Conservation (phyloP, 768 basidiomycete species). For the Clathrus columnatus region DNA sequence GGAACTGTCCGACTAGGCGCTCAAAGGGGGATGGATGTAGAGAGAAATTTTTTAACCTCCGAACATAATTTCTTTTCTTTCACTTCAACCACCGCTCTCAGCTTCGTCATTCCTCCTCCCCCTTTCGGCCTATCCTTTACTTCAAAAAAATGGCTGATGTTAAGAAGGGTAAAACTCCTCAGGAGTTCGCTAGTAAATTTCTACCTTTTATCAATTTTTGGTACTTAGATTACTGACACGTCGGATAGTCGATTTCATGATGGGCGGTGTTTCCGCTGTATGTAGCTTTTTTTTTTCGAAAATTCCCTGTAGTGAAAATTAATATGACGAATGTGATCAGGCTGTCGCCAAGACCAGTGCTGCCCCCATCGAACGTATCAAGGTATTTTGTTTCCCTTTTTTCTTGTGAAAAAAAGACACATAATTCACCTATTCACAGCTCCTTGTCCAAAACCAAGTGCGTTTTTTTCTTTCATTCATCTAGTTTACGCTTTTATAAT, state of each 20-base stretch:
- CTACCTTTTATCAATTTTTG: neutral
- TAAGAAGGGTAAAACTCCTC: constrained; percentile 80
- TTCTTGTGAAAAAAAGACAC: constrained; percentile 2
- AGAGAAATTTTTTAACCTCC: constrained; percentile 40
- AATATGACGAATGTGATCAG: constrained; percentile 30
- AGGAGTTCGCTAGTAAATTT: constrained; percentile 78
- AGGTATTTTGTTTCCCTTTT: constrained; percentile 29
- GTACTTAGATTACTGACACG: constrained; percentile 10
- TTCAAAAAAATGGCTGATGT: constrained; percentile 66
- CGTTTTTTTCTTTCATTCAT: neutral
- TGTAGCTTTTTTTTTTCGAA: constrained; percentile 23
- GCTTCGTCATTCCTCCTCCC: constrained; percentile 29
- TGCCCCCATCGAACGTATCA: constrained; percentile 99
- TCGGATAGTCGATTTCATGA: constrained; percentile 76
- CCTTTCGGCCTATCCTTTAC: constrained; percentile 24
- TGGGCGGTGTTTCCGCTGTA: constrained; percentile 93
- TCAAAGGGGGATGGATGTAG: constrained; percentile 22
- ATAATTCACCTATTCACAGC: constrained; percentile 23
- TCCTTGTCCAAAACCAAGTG: constrained; percentile 88
- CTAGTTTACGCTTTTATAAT: neutral
- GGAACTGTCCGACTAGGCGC: constrained; percentile 13
- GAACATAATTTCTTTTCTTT: constrained; percentile 29
- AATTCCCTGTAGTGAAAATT: neutral
- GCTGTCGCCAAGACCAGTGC: constrained; percentile 99
- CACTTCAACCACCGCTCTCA: constrained; percentile 48